phyloP scores from a whole-genome alignment of 805 yeast genomes.

The Suhomyces vadensis region DNA sequence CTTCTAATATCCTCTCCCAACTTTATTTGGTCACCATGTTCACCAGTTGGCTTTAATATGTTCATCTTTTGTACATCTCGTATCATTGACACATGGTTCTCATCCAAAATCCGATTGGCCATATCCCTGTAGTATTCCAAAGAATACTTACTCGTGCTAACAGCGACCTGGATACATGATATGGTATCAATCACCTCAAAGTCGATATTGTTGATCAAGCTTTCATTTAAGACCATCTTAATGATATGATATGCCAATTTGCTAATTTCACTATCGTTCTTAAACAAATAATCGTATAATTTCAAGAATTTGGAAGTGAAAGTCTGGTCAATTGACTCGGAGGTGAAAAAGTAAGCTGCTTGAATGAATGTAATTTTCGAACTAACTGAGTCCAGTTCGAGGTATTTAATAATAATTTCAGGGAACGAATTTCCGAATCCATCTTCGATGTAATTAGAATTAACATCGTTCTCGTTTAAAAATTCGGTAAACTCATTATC shows the following conservation, averaged over 20 bases:
- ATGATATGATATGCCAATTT: constrained; percentile 33
- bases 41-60: constrained; percentile 8
- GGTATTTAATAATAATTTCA: constrained; percentile 25
- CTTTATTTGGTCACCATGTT: constrained; percentile 13
- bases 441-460: constrained; percentile 13
- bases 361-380: constrained; percentile 27
- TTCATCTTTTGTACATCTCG: constrained; percentile 9
- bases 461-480: constrained; percentile 23
- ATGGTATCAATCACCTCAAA: constrained; percentile 28
- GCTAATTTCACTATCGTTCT: constrained; percentile 20
- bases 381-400: constrained; percentile 19
- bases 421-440: constrained; percentile 28
- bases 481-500: constrained; percentile 26
- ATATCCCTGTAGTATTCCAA: constrained; percentile 12
- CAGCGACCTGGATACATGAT: constrained; percentile 26
- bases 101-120: constrained; percentile 20
- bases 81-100: constrained; percentile 14
- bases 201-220: constrained; percentile 28
- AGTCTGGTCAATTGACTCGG: constrained; percentile 28
- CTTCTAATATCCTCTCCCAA: constrained; percentile 19
- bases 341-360: constrained; percentile 31
- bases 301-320: constrained; percentile 33
- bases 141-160: constrained; percentile 18
- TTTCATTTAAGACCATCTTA: constrained; percentile 25
- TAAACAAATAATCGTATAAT: constrained; percentile 29